A percentile compares a stretch with the other conserved stretches of the same genome.
These are phyloP conservation scores for Kodamaea arcana DNA, from an alignment of 1,139 yeast genomes.

Conservation along the genomic window DNA sequence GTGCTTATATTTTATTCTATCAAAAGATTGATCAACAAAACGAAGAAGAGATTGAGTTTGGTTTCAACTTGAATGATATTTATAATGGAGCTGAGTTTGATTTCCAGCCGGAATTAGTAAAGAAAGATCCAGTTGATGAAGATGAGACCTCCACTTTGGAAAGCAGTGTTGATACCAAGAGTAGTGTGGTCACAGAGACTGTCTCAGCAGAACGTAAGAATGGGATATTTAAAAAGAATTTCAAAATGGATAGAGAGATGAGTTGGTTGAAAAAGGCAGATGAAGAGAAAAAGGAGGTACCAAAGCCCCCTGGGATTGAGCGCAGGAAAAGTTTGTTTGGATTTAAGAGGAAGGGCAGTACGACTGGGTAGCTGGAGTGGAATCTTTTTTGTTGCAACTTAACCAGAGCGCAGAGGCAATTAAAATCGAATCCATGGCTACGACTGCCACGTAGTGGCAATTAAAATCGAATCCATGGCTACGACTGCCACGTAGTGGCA, in stretches of 20 bases:
- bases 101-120: neutral
- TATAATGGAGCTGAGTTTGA: conserved; percentile 22
- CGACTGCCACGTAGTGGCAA: too few species aligned
- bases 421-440: too few species aligned
- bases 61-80: conserved; percentile 31
- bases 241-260: conserved; percentile 27
- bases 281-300: conserved; percentile 11
- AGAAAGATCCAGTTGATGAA: neutral
- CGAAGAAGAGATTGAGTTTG: conserved; percentile 31
- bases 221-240: conserved; percentile 29
- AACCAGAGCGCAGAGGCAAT: too few species aligned
- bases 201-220: conserved; percentile 7
- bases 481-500: too few species aligned
- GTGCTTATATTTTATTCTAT: conserved; percentile 87
- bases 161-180: neutral
- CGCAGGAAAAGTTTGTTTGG: conserved; percentile 33
- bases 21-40: conserved; percentile 23
- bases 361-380: too few species aligned
- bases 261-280: conserved; percentile 41
- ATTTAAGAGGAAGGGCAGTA: conserved; percentile 29
- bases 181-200: neutral
- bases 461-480: too few species aligned
- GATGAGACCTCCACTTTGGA: neutral
- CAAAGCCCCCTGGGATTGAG: conserved; percentile 2
- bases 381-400: too few species aligned